Base-by-base conservation (phyloP, 2,329 filamentous ascomycete genomes). In the Scedosporium dehoogii region DNA sequence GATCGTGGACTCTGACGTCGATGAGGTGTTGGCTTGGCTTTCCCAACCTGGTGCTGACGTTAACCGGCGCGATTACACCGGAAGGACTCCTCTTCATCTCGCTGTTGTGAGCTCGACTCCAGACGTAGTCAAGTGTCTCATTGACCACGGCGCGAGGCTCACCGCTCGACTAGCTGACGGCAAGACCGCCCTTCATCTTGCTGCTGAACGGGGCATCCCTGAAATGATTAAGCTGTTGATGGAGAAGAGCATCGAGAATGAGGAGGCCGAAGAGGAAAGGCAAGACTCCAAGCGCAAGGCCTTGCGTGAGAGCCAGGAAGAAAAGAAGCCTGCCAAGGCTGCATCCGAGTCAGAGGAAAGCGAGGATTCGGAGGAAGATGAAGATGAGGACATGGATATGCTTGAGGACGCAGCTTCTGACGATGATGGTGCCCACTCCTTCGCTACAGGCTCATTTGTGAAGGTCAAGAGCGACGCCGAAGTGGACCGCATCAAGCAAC, bases 111-210 rank as follows among this genome's bases (percentile, higher is more conserved):
- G 79, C 57, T 91, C 88, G 0, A 87, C 85, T 0, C 80, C 85
- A 0, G 85, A 89, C 46, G 79, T 96, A 63, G 88, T 94, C 1
- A 80, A 88, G 65, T 81, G 78, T 58, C 79, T 96, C 1, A 84
- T 96, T 27, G 82, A 92, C 65, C 79, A 85, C 63, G 89, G 88
- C 2, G 87, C 90, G 41, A 84, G 90, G 16, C 75, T 96, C 25
- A 83, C 91, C 25, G 81, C 90, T 59, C 84, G 91, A 59, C 72
- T 96, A 46, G 89, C 88, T 0, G 91, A 94, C 71, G 91, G 91
- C 3, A 83, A 85, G 66, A 96, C 90, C 2, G 88, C 91, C 7
- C 79, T 96, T n/a, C 91, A 96, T 72, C 77, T 96, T 33, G 91
- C 91, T 18, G 89, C 90, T 18, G 81, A 85, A 55, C 81, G 87